A percentile compares a stretch with the other conserved stretches of the same genome.
These are phyloP conservation scores for Iris pallida DNA, from an alignment of 116 monocot genomes.

Conservation along the genomic window DNA sequence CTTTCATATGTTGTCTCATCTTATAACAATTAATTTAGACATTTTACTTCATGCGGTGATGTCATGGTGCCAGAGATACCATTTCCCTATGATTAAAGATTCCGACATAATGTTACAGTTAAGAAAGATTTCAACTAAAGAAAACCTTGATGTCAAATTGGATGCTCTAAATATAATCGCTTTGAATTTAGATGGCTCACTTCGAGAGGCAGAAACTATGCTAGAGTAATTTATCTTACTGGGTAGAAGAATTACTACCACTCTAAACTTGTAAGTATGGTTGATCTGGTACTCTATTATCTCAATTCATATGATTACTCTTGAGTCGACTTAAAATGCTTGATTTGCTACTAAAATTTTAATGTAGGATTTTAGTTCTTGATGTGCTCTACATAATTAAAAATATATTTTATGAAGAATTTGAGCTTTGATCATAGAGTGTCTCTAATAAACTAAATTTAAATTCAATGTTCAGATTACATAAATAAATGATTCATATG, in stretches of 20 bases:
- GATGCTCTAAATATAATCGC: conserved; percentile 67
- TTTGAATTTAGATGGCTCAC: conserved; percentile 67
- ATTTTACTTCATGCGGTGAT: conserved; percentile 49
- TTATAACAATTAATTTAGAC: conserved; percentile 61
- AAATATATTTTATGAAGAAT: not conserved
- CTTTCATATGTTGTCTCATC: conserved; percentile 40
- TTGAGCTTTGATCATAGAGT: no score
- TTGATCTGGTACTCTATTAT: not conserved
- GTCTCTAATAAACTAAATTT: no score
- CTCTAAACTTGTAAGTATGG: conserved; percentile 69
- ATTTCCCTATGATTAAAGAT: conserved; percentile 77
- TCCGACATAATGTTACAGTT: conserved; percentile 43
- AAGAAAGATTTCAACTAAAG: conserved; percentile 40
- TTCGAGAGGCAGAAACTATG: conserved; percentile 78
- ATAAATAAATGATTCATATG: no score
- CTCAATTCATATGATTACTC: not conserved
- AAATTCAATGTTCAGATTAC: no score
- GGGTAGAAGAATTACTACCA: conserved; percentile 54
- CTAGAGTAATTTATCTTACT: conserved; percentile 67
- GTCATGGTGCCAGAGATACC: conserved; percentile 71
- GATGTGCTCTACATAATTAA: not conserved
- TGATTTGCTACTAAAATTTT: not conserved
- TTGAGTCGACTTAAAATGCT: not conserved
- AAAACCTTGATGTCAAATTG: conserved; percentile 55
- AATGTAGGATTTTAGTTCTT: not conserved